Evolutionary conservation across 163 green algal species (phyloP).

Genomic region (Scenedesmus sp.): DNA sequence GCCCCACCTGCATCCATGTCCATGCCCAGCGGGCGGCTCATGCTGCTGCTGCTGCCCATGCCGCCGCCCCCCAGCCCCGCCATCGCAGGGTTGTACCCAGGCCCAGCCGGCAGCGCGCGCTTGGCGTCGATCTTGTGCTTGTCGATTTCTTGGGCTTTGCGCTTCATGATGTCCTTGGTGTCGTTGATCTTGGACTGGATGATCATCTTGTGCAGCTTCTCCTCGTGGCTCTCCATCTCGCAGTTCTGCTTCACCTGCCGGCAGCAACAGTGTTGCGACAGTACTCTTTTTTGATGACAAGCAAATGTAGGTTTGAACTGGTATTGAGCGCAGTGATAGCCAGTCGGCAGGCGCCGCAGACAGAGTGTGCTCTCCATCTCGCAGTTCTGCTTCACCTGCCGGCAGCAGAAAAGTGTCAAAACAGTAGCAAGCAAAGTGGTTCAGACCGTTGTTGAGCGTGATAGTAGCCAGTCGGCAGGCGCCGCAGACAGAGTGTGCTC

Average conservation of each 20-base stretch:
- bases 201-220: slow-evolving; percentile 99
- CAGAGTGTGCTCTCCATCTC: slow-evolving; percentile 97
- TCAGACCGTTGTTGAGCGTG: not conserved
- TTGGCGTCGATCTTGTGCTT: slow-evolving; percentile 88
- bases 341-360: too few relatives aligned
- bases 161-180: slow-evolving; percentile 97
- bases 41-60: slow-evolving; percentile 49
- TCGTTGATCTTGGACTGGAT: slow-evolving; percentile 99
- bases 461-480: too few relatives aligned
- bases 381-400: slow-evolving; percentile 93
- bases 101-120: slow-evolving; percentile 8
- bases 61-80: slow-evolving; percentile 13
- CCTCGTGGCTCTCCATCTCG: slow-evolving; percentile 99
- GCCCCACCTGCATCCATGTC: slow-evolving; percentile 26
- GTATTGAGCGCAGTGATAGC: not conserved
- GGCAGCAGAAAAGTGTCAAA: not conserved
- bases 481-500: slow-evolving; percentile 77
- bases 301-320: not conserved
- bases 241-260: slow-evolving; percentile 92
- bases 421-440: not conserved
- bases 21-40: slow-evolving; percentile 30
- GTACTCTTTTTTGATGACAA: not conserved
- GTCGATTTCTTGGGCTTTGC: slow-evolving; percentile 97
- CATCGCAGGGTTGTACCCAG: slow-evolving; percentile 40
- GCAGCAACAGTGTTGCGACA: not conserved